A percentile compares a stretch with the other conserved stretches of the same genome.
Evolutionary conservation across 116 monocot genomes (phyloP).

Genomic region (Trichopus zeylanicus): DNA sequence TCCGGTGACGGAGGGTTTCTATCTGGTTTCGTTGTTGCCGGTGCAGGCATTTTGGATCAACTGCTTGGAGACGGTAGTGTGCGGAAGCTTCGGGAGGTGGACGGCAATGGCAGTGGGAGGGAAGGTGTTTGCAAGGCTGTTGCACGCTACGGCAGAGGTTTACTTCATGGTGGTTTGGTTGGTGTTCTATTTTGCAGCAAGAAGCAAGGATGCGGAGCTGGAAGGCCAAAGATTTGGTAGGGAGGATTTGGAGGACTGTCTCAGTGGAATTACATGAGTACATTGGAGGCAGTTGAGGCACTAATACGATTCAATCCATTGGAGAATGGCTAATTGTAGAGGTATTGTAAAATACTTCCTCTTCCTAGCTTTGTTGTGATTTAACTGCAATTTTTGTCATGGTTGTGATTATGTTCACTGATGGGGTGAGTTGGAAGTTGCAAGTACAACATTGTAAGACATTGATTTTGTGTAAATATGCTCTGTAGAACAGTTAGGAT

Average conservation of each 20-base stretch:
- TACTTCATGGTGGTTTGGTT: constrained; percentile 80
- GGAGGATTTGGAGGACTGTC: constrained; percentile 45
- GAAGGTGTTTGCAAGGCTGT: constrained; percentile 20
- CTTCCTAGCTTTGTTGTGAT: not conserved
- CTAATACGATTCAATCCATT: not conserved
- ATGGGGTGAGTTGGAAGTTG: not conserved
- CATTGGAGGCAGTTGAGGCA: not conserved
- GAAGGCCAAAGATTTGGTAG: constrained; percentile 38
- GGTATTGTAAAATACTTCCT: not conserved
- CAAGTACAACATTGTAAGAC: not conserved
- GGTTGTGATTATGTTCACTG: not conserved
- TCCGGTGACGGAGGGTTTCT: constrained; percentile 42
- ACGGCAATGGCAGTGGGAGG: constrained; percentile 27
- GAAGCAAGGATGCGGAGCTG: constrained; percentile 35
- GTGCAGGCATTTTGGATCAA: constrained; percentile 32
- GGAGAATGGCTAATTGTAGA: not conserved
- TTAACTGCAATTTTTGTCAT: not conserved
- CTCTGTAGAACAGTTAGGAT: too few species aligned
- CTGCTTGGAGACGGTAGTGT: constrained; percentile 41
- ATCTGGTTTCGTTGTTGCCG: constrained; percentile 29
- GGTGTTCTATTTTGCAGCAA: constrained; percentile 37
- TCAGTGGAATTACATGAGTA: constrained; percentile 30
- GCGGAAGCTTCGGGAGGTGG: constrained; percentile 37
- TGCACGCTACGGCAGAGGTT: constrained; percentile 45
- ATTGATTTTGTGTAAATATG: not conserved